phyloP scores from a whole-genome alignment of 352 stramenopile species.

The Globisporangium cederbergense region DNA sequence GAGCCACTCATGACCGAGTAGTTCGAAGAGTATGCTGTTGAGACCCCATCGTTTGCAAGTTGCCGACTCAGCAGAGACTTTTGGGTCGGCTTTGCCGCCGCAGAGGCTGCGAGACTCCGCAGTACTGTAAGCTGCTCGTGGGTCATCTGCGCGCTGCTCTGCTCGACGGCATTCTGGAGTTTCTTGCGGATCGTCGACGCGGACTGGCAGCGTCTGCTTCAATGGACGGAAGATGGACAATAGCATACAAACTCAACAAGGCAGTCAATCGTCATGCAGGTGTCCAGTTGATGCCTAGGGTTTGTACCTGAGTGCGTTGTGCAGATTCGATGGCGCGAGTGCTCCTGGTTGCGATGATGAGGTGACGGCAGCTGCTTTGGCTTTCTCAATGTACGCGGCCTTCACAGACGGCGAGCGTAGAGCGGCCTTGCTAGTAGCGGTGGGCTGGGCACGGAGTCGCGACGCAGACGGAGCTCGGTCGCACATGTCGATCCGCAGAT shows the following conservation, averaged over 20 bases:
- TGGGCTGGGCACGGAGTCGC: neutral
- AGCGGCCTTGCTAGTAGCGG: neutral
- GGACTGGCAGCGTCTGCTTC: conserved; percentile 55
- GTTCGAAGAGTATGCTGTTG: neutral
- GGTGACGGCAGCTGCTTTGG: neutral
- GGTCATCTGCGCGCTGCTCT: conserved; percentile 31
- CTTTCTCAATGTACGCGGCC: conserved; percentile 9
- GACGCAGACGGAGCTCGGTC: conserved; percentile 7
- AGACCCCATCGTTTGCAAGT: neutral
- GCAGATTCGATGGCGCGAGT: conserved; percentile 23
- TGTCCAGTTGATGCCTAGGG: neutral
- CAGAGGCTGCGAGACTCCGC: conserved; percentile 24
- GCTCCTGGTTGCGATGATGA: neutral
- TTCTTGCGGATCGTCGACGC: conserved; percentile 65
- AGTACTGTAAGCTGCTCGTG: conserved; percentile 39
- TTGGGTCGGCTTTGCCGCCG: conserved; percentile 20
- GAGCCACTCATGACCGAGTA: neutral
- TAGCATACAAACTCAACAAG: neutral
- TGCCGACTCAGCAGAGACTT: conserved; percentile 18
- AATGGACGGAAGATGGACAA: neutral
- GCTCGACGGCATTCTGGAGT: conserved; percentile 53
- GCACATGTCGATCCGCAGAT: conserved; percentile 31
- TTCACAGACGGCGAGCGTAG: conserved; percentile 8
- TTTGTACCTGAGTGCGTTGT: conserved; percentile 24
- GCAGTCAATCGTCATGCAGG: neutral